phyloP scores from a whole-genome alignment of 148 eudicot genomes.

The Tetragonia tetragonoides region DNA sequence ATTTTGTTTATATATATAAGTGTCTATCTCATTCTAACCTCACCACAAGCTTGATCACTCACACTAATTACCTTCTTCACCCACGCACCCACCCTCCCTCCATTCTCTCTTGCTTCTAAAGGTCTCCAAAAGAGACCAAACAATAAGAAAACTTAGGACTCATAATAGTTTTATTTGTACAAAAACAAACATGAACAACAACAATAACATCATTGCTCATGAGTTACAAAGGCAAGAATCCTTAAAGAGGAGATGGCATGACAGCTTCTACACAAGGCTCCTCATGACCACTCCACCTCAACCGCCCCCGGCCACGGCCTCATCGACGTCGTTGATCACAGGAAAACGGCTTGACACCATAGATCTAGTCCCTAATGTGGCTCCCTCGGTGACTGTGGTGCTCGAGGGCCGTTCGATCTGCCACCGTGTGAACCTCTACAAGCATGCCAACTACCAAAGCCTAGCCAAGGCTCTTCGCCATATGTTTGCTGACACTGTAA shows the following conservation, averaged over 20 bases:
- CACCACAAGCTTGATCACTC: constrained; percentile 27
- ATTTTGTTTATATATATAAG: not conserved
- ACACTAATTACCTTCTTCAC: constrained; percentile 37
- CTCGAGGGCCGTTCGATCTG: constrained; percentile 86
- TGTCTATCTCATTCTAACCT: constrained; percentile 14
- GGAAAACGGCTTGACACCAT: constrained; percentile 1
- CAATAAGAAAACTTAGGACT: too few species aligned
- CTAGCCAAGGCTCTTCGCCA: constrained; percentile 61
- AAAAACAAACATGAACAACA: constrained; percentile 13
- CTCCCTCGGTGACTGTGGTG: constrained; percentile 81
- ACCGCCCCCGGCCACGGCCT: not conserved
- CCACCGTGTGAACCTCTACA: constrained; percentile 68
- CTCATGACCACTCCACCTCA: constrained; percentile 4
- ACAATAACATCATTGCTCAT: not conserved
- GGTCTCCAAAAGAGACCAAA: not conserved
- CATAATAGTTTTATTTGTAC: not conserved
- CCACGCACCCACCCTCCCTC: constrained; percentile 11
- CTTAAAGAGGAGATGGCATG: constrained; percentile 39
- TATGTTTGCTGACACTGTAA: constrained; percentile 37
- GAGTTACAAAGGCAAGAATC: constrained; percentile 26
- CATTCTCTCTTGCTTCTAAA: not conserved
- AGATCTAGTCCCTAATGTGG: constrained; percentile 29
- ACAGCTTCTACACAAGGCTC: constrained; percentile 36
- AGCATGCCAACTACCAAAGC: constrained; percentile 56
- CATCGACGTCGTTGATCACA: constrained; percentile 1